A percentile compares a stretch with the other conserved stretches of the same genome.
Conservation (phyloP, 2,329 filamentous ascomycete species). For the Sarocladiaceae sp. region DNA sequence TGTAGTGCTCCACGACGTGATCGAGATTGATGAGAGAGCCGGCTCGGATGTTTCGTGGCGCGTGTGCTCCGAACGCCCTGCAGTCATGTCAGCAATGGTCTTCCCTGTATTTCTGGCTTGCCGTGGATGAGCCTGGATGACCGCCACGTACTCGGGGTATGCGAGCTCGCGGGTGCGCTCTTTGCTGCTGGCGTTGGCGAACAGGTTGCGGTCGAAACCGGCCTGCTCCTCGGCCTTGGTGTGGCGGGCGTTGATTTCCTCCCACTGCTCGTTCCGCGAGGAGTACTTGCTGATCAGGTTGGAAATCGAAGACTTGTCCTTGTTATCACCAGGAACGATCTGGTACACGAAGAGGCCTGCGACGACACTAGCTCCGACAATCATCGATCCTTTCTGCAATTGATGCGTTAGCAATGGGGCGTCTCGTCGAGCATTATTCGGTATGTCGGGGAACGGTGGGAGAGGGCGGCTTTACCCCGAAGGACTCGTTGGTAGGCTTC, state of each 20-base stretch:
- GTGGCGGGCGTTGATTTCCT: slow-evolving; percentile 46
- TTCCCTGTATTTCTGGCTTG: not conserved
- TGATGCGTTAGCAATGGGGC: slow-evolving; percentile 13
- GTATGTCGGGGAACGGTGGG: no score
- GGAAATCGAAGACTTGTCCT: slow-evolving; percentile 37
- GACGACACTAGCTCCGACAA: slow-evolving; percentile 39
- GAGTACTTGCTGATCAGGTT: slow-evolving; percentile 40
- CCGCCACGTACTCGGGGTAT: slow-evolving; percentile 48
- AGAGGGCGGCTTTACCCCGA: slow-evolving; percentile 45
- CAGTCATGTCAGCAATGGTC: not conserved
- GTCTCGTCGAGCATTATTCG: not conserved
- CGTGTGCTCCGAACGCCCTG: slow-evolving; percentile 45
- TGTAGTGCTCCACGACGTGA: slow-evolving; percentile 51
- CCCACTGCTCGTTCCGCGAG: slow-evolving; percentile 43
- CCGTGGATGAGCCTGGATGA: not conserved
- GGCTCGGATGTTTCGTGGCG: slow-evolving; percentile 47
- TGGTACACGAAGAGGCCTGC: slow-evolving; percentile 39
- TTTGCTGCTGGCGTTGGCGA: slow-evolving; percentile 35
- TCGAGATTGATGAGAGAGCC: slow-evolving; percentile 49
- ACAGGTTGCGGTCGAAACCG: slow-evolving; percentile 50
- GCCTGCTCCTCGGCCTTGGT: slow-evolving; percentile 49
- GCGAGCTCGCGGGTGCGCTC: slow-evolving; percentile 44
- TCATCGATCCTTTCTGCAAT: slow-evolving; percentile 41
- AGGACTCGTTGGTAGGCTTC: slow-evolving; percentile 44
- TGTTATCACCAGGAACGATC: slow-evolving; percentile 42